Conservation (phyloP, 306 rosid genomes). For the Chamaecrista fasciculata region DNA sequence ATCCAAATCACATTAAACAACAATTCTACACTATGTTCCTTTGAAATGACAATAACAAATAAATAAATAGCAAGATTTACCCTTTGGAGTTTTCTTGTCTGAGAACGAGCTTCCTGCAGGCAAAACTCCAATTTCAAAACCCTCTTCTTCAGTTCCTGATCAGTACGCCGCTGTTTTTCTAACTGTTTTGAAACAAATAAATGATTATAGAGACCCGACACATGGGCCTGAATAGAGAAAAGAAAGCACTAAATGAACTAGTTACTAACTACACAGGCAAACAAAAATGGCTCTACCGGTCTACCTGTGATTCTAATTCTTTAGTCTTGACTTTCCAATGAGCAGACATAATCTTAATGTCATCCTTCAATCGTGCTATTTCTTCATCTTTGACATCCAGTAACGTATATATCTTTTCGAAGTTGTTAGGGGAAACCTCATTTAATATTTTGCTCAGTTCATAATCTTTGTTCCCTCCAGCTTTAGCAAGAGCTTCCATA, state of each 20-base stretch:
- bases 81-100: slow-evolving; percentile 89
- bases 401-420: slow-evolving; percentile 71
- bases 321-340: slow-evolving; percentile 89
- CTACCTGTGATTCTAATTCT: slow-evolving; percentile 93
- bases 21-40: background rate
- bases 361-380: slow-evolving; percentile 68
- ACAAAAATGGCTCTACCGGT: slow-evolving; percentile 42
- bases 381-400: slow-evolving; percentile 76
- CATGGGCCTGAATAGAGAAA: background rate
- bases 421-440: slow-evolving; percentile 74
- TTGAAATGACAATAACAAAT: background rate
- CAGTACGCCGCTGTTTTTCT: slow-evolving; percentile 85
- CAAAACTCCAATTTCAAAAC: slow-evolving; percentile 90
- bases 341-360: slow-evolving; percentile 73
- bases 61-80: slow-evolving; percentile 38
- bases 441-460: slow-evolving; percentile 71
- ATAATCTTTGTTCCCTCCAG: slow-evolving; percentile 58
- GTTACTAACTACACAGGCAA: background rate
- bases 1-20: background rate
- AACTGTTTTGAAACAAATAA: slow-evolving; percentile 50
- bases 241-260: background rate
- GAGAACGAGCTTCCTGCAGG: slow-evolving; percentile 88
- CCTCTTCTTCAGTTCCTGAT: slow-evolving; percentile 93
- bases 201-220: slow-evolving; percentile 26
- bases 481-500: slow-evolving; percentile 69